Conservation (phyloP, 257 asterid genomes). For the Paraleonurus japonicus region DNA sequence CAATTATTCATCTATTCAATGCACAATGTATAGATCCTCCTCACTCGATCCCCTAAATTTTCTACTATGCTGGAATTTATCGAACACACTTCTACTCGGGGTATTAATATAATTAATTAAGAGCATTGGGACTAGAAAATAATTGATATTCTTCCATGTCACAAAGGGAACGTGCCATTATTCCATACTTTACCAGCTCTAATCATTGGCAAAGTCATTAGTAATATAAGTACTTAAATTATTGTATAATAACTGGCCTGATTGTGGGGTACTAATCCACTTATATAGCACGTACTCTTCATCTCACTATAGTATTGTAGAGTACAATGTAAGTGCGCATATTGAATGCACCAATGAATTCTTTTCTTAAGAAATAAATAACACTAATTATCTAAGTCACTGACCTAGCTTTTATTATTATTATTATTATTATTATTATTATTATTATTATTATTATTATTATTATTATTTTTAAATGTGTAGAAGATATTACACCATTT, state of each 20-base stretch:
- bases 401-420: too few species aligned
- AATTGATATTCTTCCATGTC: slow-evolving; percentile 30
- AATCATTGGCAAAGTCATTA: slow-evolving; percentile 32
- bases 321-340: slow-evolving; percentile 16
- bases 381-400: background rate
- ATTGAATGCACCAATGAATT: background rate
- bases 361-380: background rate
- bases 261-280: slow-evolving; percentile 33
- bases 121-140: slow-evolving; percentile 19
- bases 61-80: slow-evolving; percentile 9
- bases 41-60: background rate
- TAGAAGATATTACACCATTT: too few species aligned
- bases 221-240: background rate
- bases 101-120: background rate
- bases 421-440: too few species aligned
- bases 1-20: background rate
- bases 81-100: background rate
- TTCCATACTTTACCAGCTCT: slow-evolving; percentile 46
- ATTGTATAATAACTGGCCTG: slow-evolving; percentile 23
- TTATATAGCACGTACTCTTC: slow-evolving; percentile 23
- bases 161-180: slow-evolving; percentile 36
- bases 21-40: background rate
- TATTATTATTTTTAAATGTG: too few species aligned
- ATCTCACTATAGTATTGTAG: background rate
- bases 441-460: too few species aligned